A percentile compares a stretch with the other conserved stretches of the same genome.
These are phyloP conservation scores for Trichoderma guizhouense DNA, from an alignment of 2,329 filamentous ascomycete species.

Conservation along the genomic window DNA sequence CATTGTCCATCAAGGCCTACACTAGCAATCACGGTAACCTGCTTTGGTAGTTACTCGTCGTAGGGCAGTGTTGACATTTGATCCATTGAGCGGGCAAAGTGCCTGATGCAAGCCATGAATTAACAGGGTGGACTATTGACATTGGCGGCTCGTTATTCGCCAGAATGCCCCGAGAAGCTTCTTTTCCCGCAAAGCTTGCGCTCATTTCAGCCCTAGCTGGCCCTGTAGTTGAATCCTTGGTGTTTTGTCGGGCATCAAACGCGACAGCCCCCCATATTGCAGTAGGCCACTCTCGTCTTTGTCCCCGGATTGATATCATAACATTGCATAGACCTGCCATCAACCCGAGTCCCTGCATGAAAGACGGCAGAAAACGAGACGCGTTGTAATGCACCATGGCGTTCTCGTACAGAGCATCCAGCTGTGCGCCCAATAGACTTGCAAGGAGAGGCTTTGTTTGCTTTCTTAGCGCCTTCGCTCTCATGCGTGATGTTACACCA, in stretches of 20 bases:
- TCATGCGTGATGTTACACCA: slow-evolving; percentile 4
- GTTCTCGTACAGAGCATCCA: neutral
- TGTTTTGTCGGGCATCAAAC: neutral
- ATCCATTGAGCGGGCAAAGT: no score
- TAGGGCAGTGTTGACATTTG: neutral
- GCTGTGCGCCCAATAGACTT: neutral
- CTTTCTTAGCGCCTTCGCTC: slow-evolving; percentile 4
- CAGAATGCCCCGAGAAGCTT: neutral
- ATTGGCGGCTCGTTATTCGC: neutral
- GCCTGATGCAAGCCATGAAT: neutral
- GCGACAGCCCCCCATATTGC: neutral
- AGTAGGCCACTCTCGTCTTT: neutral
- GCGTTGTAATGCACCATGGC: neutral
- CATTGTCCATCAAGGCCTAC: neutral
- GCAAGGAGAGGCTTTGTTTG: neutral
- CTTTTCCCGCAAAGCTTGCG: neutral
- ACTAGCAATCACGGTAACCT: neutral
- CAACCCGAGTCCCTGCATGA: neutral
- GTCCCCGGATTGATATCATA: neutral
- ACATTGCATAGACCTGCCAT: neutral
- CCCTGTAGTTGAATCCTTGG: neutral
- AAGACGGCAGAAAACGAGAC: neutral
- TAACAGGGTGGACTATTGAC: neutral
- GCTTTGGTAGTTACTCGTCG: neutral
- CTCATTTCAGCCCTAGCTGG: neutral